Base-by-base conservation (phyloP, 768 basidiomycete species). In the Pholiota molesta region DNA sequence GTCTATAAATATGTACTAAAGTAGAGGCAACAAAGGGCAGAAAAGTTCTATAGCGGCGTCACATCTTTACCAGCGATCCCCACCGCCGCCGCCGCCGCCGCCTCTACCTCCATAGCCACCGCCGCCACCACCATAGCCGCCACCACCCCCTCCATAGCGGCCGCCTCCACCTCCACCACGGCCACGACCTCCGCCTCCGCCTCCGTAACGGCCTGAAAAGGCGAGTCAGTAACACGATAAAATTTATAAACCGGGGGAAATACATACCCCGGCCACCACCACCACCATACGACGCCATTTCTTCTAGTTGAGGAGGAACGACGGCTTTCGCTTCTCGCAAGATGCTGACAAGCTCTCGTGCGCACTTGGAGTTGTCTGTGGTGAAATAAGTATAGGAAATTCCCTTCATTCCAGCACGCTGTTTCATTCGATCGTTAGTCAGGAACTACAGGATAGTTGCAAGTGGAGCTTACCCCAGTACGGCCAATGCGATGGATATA, bases 401-500 rank as follows among this genome's bases (percentile, higher is more conserved):
- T 66, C 96, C 96, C 74, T 87, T 96, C 86, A 88, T 85, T 42
- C 94, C 94, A 47, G 94, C 95, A 75, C 93, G 94, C 92, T 95
- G 65, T 29, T 49, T 59, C 10, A 29, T 5, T 13, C 16, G 42
- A 51, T 45, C 6, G 26, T 60, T 56, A 69, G 77, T 57, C 71
- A 70, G 40, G 0, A 55, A 44, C 17, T 55, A 49, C 4, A 21
- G 16, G 16, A 16, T 21, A 19, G 19, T 14, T 40, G 60, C 21
- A 8, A 35, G 23, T 40, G 52, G 47, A 57, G 74, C 84, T 51
- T 75, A 94, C 93, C 59, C 96, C 96, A 66, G 97, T 97, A 74
- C 97, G 95, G 65, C 97, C 97, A 71, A 99, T 99, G 68, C 97
- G 94, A 78, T 99, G 97, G 63, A 98, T 95, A 77, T 99, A 99